Conservation (phyloP, 768 basidiomycete genomes). For the Neoboletus subvelutipes region DNA sequence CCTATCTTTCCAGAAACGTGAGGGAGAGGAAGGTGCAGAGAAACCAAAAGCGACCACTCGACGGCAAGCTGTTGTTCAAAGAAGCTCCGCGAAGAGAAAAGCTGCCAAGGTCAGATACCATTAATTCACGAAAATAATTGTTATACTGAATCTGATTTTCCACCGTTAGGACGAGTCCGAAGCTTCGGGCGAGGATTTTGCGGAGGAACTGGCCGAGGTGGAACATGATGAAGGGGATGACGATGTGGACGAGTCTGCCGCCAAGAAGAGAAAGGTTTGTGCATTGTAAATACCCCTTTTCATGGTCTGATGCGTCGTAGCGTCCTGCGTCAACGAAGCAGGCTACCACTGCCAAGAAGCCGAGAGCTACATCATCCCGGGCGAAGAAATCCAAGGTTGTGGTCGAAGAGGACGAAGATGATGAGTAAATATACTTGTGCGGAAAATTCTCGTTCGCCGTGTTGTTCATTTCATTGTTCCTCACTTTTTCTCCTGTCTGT, state of each 20-base stretch:
- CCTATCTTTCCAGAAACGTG: conserved; percentile 28
- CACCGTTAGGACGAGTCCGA: conserved; percentile 34
- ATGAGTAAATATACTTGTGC: conserved; percentile 19
- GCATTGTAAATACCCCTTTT: neutral
- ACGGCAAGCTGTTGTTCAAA: conserved; percentile 46
- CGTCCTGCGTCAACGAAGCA: conserved; percentile 46
- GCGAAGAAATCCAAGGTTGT: conserved; percentile 45
- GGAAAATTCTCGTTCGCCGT: neutral
- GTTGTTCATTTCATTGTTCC: conserved; percentile 9
- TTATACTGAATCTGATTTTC: neutral
- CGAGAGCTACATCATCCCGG: conserved; percentile 28
- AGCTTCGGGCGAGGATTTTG: conserved; percentile 48
- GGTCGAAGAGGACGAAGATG: conserved; percentile 44
- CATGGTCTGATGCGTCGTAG: conserved; percentile 26
- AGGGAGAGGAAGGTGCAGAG: conserved; percentile 34
- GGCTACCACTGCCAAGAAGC: conserved; percentile 42
- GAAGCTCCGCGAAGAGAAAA: conserved; percentile 47
- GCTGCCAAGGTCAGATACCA: conserved; percentile 35
- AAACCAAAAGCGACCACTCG: conserved; percentile 52
- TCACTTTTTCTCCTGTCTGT: neutral
- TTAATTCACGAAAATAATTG: neutral
- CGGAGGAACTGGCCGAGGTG: conserved; percentile 42
- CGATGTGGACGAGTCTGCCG: conserved; percentile 32
- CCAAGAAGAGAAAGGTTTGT: conserved; percentile 73
- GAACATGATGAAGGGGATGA: conserved; percentile 52